Base-by-base conservation (phyloP, 345 rosid species). In the Punica granatum region DNA sequence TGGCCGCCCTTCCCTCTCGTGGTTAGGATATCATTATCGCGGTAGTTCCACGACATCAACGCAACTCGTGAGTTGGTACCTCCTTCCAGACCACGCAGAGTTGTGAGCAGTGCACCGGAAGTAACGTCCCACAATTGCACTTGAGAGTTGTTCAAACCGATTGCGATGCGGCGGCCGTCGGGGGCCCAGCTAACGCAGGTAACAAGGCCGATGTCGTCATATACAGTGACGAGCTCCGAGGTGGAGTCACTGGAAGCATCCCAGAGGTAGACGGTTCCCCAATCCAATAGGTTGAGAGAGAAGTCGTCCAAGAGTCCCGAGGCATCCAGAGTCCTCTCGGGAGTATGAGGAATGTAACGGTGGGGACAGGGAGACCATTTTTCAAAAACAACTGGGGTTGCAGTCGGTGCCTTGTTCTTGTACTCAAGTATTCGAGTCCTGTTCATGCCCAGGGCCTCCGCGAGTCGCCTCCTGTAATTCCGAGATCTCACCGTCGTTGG, bases 1-100 rank as follows among this genome's bases (percentile, higher is more conserved):
- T 41, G 69, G 7, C 79, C 80, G 63, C 82, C 88, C 80, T 75
- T 74, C 46, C 88, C 86, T 64, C 82, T 84, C 1, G 84, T 84
- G 13, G 85, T 77, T 16, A 84, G 76, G 49, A 84, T 67, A 75
- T 82, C 80, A 34, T 79, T 76, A 67, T n/a, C n/a, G n/a, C n/a
- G n/a, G n/a, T n/a, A n/a, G n/a, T 80, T 84, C 86, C 88, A 84
- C 14, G 84, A 84, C 74, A 84, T 39, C 1, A 86, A 82, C 15
- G 80, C 81, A 0, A 84, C 81, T 39, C 82, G 61, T 16, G 73
- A 74, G 54, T 75, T 66, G 73, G 81, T 86, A 7, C 86, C 80
- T 1, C 84, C 86, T 74, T 65, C 71, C 41, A 84, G 54, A 36
- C 76, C 75, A 64, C 84, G 64, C 42, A 81, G 67, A 80, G 76